Evolutionary conservation across 495 filamentous ascomycete genomes (phyloP), one percentile per base, ranked within the genome.

Genomic region (Podospora fimiseda): DNA sequence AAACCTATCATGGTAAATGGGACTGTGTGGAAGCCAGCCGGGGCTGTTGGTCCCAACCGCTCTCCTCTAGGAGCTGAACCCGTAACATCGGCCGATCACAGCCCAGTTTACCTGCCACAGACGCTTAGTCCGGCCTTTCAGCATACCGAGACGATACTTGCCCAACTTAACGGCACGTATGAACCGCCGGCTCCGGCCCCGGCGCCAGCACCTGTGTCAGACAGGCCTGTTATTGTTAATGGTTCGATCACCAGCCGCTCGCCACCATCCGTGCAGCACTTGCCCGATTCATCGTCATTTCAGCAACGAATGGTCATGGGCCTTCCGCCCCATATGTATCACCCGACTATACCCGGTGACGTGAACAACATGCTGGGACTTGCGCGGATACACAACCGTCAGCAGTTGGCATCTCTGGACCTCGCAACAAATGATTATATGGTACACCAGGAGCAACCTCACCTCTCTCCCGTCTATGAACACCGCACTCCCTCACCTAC

Each of bases 401-500:
- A 70, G 41, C 56, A 64, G 48, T 68, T 77, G 52, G 73, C 73
- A 15, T 71, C 74, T 14, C 58, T 78, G 13, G 74, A 78, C 40
- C 64, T 76, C 11, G 74, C 74, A 6, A 72, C 69, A 1, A 61
- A 63, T 8, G 67, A 69, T 16, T 65, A 58, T 24, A 33, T 53
- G 22, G 57, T 65, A 20, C 49, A 56, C 20, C 66, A 60, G 9
- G 73, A 75, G n/a, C 52, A 69, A 30, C 65, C 69, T 21, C 72
- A 79, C 46, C 68, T 81, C 3, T 81, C 78, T 14, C 78, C 78
- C 1, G 78, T 81, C 0, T 79, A 78, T 44, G 78, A 81, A 60
- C 62, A 73, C 16, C 70, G 73, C 18, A 75, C 77, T 2, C 76
- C 77, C 2, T 78, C 78, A 1, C 76, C 77, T 3, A 75, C 61